Conservation (phyloP, 306 rosid genomes). For the Vigna hirtella region DNA sequence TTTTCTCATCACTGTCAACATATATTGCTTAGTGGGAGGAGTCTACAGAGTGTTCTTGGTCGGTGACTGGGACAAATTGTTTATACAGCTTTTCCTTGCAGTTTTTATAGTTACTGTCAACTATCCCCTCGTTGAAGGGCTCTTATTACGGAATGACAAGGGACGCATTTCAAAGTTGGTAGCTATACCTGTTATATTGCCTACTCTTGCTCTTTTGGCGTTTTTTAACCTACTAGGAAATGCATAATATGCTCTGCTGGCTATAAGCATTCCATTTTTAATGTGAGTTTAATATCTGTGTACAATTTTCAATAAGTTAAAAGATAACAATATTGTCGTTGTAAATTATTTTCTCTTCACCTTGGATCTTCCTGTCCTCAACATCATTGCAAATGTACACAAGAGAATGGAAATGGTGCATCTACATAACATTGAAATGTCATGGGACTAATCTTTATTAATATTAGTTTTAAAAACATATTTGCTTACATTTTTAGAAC, state of each 20-base stretch:
- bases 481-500: too few relatives aligned
- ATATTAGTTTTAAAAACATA: too few relatives aligned
- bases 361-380: too few relatives aligned
- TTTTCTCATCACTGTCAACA: slow-evolving; percentile 53
- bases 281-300: neutral
- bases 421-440: too few relatives aligned
- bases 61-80: slow-evolving; percentile 49
- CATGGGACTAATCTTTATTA: too few relatives aligned
- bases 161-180: slow-evolving; percentile 45
- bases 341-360: too few relatives aligned
- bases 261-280: neutral
- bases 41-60: slow-evolving; percentile 43
- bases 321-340: neutral
- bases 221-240: neutral
- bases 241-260: slow-evolving; percentile 6
- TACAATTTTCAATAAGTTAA: neutral
- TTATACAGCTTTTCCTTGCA: slow-evolving; percentile 47
- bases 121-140: slow-evolving; percentile 58
- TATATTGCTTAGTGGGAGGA: slow-evolving; percentile 56
- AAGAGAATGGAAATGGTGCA: too few relatives aligned
- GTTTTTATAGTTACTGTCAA: slow-evolving; percentile 40
- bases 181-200: slow-evolving; percentile 38
- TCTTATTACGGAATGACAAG: slow-evolving; percentile 52
- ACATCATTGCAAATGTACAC: too few relatives aligned
- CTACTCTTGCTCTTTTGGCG: slow-evolving; percentile 18